Conservation (phyloP, 1,284 basidiomycete genomes). For the Puccinia polysora region DNA sequence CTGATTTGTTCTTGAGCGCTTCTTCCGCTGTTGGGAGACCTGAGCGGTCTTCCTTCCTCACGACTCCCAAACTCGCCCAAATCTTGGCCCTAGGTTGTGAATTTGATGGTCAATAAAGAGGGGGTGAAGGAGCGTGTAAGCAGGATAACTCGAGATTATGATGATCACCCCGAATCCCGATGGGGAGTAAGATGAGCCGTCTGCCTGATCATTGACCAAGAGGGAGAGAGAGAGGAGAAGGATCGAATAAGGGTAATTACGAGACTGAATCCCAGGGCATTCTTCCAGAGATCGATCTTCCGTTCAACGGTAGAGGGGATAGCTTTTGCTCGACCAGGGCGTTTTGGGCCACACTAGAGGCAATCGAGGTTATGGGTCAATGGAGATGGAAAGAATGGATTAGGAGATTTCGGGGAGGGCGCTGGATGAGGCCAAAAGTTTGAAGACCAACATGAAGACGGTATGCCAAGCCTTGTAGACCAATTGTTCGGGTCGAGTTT, state of each 20-base stretch:
- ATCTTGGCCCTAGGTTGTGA: conserved; percentile 5
- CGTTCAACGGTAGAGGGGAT: conserved; percentile 31
- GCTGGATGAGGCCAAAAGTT: background rate
- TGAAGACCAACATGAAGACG: conserved; percentile 41
- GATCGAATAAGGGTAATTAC: conserved; percentile 16
- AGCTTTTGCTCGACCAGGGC: conserved; percentile 29
- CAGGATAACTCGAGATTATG: no score
- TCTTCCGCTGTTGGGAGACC: conserved; percentile 1
- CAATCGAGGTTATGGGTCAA: background rate
- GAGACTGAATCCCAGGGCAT: conserved; percentile 36
- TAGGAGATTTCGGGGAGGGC: no score
- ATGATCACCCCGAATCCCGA: no score
- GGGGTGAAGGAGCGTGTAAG: background rate
- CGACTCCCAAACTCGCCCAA: conserved; percentile 13
- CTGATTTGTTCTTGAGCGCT: no score
- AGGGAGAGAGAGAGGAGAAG: no score
- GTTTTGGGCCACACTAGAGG: conserved; percentile 35
- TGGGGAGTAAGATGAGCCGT: no score
- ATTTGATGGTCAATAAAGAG: background rate
- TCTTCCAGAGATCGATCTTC: conserved; percentile 31
- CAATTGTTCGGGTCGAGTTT: conserved; percentile 15
- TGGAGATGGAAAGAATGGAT: background rate
- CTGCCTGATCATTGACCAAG: no score
- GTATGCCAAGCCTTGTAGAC: conserved; percentile 42
- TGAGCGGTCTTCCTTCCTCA: background rate